phyloP scores from a whole-genome alignment of 2,329 filamentous ascomycete genomes.

The Dactylellina cionopaga region DNA sequence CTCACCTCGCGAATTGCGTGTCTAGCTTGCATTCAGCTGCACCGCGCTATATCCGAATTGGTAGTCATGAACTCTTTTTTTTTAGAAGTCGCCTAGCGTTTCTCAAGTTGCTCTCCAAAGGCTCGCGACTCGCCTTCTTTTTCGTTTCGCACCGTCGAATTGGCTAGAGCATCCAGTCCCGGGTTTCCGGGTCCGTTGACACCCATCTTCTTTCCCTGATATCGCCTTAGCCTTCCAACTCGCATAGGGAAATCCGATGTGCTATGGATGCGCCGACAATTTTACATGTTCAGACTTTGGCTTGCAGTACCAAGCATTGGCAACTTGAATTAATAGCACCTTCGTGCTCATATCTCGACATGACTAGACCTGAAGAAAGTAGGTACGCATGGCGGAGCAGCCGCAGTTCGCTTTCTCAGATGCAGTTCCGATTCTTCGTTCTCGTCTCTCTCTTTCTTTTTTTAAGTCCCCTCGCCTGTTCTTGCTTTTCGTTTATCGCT shows the following conservation, averaged over 20 bases:
- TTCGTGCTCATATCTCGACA: background rate
- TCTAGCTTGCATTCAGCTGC: conserved; percentile 38
- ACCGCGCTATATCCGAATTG: conserved; percentile 37
- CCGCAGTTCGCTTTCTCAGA: conserved; percentile 14
- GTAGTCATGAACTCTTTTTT: conserved; percentile 17
- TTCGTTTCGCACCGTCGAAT: conserved; percentile 27
- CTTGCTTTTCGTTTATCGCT: conserved; percentile 24
- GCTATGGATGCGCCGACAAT: conserved; percentile 19
- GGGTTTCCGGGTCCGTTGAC: conserved; percentile 39
- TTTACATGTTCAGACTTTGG: conserved; percentile 11
- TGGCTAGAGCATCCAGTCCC: conserved; percentile 17
- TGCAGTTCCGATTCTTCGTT: conserved; percentile 7
- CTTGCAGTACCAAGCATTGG: conserved; percentile 27
- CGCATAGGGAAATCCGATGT: conserved; percentile 37
- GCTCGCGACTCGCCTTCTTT: conserved; percentile 18
- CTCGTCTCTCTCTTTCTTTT: conserved; percentile 9
- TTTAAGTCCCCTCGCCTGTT: conserved; percentile 10
- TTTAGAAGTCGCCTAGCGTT: conserved; percentile 8
- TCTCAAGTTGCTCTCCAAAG: background rate
- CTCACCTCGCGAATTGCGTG: conserved; percentile 16
- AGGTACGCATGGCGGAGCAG: conserved; percentile 2
- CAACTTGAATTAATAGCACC: background rate
- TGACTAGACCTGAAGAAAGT: background rate
- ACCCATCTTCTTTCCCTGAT: conserved; percentile 7
- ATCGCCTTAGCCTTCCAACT: conserved; percentile 6